Evolutionary conservation across 768 basidiomycete species (phyloP), one percentile per base, ranked within the genome.

Genomic region (Lentinula guzmanii): DNA sequence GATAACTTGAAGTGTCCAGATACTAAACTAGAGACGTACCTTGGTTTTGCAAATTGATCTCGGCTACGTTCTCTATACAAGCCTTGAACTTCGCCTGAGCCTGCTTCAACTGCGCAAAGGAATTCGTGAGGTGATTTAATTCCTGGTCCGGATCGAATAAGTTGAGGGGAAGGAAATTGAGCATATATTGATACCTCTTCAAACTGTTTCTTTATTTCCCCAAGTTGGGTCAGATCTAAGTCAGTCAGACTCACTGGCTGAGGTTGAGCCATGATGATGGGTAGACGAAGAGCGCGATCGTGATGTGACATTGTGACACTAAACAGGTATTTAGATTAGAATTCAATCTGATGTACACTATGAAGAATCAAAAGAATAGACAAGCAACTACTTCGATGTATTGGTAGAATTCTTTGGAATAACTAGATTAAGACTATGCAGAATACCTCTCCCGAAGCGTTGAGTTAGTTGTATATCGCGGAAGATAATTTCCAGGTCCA

Each of bases 21-120:
- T 28, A 28, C 28, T 28, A 61, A 46, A 48, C 6, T 24, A 41
- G 7, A 52, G 6, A 68, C 74, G 39, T 63, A 84, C 87, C 79
- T 65, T 82, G 77, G 71, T 93, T 93, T 58, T 82, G 77, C 0
- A 84, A 82, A 63, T 86, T 91, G 2, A 97, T 75, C 67, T 95
- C 86, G 13, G 74, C 76, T 1, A 94, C 86, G 64, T 89, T 92
- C 59, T 91, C 89, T 24, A 93, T 82, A 68, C 96, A 96, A 6
- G 86, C 77, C 64, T 84, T 87, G 81, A 98, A 98, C 74, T 96
- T 97, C 2, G 87, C 83, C 71, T 98, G 94, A 0, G 95, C 96
- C 65, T 90, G 87, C 71, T 93, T 96, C 28, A 98, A 84, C 67
- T 97, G 94, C 10, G 88, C 85, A 70, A 95, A 98, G 35, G 95